phyloP scores from a whole-genome alignment of 345 rosid genomes.

The Erysimum cheiranthoides region DNA sequence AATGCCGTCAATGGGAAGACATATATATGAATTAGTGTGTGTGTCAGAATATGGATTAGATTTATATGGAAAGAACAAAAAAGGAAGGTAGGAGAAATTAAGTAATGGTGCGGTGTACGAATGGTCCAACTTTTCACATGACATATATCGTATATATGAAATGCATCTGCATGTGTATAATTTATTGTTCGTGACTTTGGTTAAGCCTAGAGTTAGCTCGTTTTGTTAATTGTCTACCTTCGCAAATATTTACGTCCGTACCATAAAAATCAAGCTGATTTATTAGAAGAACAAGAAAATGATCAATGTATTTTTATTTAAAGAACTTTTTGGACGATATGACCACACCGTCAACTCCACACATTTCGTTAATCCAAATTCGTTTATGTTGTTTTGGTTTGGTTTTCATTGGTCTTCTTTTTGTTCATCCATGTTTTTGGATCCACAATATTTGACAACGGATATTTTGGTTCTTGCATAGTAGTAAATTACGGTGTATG shows the following conservation, averaged over 20 bases:
- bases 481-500: background rate
- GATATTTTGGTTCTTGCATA: background rate
- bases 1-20: constrained; percentile 15
- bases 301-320: background rate
- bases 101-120: constrained; percentile 34
- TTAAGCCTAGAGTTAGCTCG: constrained; percentile 26
- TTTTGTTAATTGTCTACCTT: constrained; percentile 6
- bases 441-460: background rate
- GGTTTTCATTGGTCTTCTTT: background rate
- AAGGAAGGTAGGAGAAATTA: constrained; percentile 31
- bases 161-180: constrained; percentile 33
- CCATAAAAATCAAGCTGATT: background rate
- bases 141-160: constrained; percentile 18
- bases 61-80: constrained; percentile 25
- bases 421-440: background rate
- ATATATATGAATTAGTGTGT: background rate
- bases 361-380: background rate
- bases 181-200: constrained; percentile 29
- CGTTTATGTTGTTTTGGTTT: background rate
- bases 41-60: background rate
- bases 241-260: background rate
- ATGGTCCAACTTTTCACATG: constrained; percentile 43
- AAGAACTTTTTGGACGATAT: too few relatives aligned
- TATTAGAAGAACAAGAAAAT: background rate
- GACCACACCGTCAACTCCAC: too few relatives aligned